Conservation (phyloP, 2,329 filamentous ascomycete genomes). For the Verticillium albo-atrum region DNA sequence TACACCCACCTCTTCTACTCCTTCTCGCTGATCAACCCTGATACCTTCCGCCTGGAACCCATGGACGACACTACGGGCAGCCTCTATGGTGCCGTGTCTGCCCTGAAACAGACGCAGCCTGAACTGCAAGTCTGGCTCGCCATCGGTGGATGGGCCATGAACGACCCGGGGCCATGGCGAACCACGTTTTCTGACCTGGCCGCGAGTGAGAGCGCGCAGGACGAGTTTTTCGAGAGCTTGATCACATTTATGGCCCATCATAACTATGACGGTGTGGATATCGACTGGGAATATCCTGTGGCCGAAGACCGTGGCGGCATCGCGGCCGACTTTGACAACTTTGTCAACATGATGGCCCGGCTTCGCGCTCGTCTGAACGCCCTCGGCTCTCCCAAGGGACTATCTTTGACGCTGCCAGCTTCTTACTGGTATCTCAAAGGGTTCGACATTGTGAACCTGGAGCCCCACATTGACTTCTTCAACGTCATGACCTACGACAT, state of each 20-base stretch:
- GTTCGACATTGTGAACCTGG: slow-evolving; percentile 4
- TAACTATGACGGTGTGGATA: slow-evolving; percentile 20
- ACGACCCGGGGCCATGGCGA: slow-evolving; percentile 23
- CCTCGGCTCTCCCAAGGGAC: neutral
- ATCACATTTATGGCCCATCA: slow-evolving; percentile 14
- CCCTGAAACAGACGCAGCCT: slow-evolving; percentile 21
- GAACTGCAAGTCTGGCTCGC: slow-evolving; percentile 30
- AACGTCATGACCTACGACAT: slow-evolving; percentile 16
- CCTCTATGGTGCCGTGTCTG: neutral
- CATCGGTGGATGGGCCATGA: slow-evolving; percentile 37
- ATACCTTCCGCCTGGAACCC: slow-evolving; percentile 17
- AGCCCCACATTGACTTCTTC: slow-evolving; percentile 19
- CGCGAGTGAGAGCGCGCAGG: neutral
- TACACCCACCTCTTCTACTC: slow-evolving; percentile 30
- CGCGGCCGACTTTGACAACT: slow-evolving; percentile 11
- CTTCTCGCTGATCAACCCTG: slow-evolving; percentile 25
- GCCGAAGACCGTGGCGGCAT: slow-evolving; percentile 11
- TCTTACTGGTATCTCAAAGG: slow-evolving; percentile 9
- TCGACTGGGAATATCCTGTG: slow-evolving; percentile 19
- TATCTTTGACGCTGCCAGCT: neutral
- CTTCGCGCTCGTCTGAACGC: slow-evolving; percentile 12
- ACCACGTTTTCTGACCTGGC: slow-evolving; percentile 19
- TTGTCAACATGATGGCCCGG: slow-evolving; percentile 34
- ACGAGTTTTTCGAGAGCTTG: slow-evolving; percentile 15
- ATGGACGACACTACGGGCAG: neutral